Conservation (phyloP, 2,329 filamentous ascomycete genomes). For the Colletotrichum sansevieriae region DNA sequence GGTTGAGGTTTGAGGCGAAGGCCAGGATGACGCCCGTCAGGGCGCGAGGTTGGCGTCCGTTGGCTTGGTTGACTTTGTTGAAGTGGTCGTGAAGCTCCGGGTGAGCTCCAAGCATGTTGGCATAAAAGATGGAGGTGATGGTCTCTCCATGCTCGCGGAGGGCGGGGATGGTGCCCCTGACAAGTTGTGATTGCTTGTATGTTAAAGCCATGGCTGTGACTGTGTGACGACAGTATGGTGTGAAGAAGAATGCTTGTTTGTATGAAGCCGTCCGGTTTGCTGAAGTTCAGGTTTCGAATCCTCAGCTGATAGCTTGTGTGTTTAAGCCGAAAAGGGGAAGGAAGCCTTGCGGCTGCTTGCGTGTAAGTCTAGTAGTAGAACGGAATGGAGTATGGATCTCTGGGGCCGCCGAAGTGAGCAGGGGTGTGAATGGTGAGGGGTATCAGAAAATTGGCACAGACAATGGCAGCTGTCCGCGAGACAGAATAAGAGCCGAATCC, state of each 20-base stretch:
- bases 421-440: conserved; percentile 13
- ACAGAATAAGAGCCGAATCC: conserved; percentile 6
- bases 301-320: not conserved
- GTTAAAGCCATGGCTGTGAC: conserved; percentile 55
- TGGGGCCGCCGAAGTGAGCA: conserved; percentile 5
- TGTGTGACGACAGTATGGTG: not conserved
- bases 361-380: conserved; percentile 5
- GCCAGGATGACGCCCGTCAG: conserved; percentile 65
- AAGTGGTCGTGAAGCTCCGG: conserved; percentile 78
- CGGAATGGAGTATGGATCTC: conserved; percentile 28
- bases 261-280: not conserved
- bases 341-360: conserved; percentile 9
- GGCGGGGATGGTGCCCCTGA: conserved; percentile 78
- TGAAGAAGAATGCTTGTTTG: not conserved
- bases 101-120: conserved; percentile 73
- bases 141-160: conserved; percentile 75
- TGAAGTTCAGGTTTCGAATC: not conserved
- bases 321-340: not conserved
- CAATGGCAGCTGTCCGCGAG: conserved; percentile 7
- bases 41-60: conserved; percentile 45
- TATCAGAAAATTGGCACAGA: conserved; percentile 28
- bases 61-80: conserved; percentile 59
- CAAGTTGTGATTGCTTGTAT: conserved; percentile 70
- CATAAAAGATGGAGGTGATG: conserved; percentile 81
- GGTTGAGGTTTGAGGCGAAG: conserved; percentile 79